Evolutionary conservation across 345 rosid species (phyloP), one percentile per base, ranked within the genome.

Genomic region (Toxicodendron radicans): DNA sequence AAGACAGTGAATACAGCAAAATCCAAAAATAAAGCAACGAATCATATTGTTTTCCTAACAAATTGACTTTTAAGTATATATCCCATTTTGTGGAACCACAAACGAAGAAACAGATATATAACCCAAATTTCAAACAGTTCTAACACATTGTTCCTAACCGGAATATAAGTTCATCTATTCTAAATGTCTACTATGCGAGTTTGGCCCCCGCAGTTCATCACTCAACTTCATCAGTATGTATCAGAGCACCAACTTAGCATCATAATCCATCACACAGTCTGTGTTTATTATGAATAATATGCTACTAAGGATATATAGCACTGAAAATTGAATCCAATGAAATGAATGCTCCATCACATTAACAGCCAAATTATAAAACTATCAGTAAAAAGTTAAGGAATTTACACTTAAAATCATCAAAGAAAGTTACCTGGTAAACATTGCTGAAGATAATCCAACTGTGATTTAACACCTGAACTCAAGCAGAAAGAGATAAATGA

Each of bases 391-490:
- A 20, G 23, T 60, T 11, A 32, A 64, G 4, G 65, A 73, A 69
- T 21, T 32, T 38, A 10, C 17, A 51, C 60, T 38, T 43, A 7
- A 6, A 49, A 59, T 54, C 51, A 76, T 23, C 14, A 11, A 38
- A 33, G 54, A 67, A 33, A 74, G 2, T 45, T 82, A 92, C 99
- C 98, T 77, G 94, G 88, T 78, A 92, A 86, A 24, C 92, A 85
- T 76, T 90, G 95, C 81, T 89, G 97, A 81, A 95, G 94, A 86
- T 75, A 89, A 83, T 95, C 99, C 85, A 95, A 71, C 78, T 95
- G 99, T 38, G 87, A 82, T 83, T 95, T 87, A 58, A 92, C 89
- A 54, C 98, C 99, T 95, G 84, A 77, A 83, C 52, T 75, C 75
- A 81, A 65, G 24, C 46, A 75, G 10, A 33, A 61, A 27, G 66